These are phyloP conservation scores for Leccinum pellstonianum DNA, from an alignment of 768 basidiomycete genomes.

Conservation along the genomic window DNA sequence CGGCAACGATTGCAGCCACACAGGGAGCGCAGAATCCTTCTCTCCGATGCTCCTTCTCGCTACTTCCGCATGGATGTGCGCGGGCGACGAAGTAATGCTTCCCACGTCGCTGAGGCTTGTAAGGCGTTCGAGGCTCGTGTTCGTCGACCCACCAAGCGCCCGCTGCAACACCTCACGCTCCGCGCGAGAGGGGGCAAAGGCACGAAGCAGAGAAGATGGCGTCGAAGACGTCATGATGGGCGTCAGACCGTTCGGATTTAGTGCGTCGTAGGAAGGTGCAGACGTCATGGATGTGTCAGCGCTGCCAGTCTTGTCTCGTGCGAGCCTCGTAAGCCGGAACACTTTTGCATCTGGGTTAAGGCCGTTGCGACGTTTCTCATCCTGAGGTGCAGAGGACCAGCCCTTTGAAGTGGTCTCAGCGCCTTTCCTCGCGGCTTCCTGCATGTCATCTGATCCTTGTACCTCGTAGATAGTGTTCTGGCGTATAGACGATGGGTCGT, in stretches of 20 bases:
- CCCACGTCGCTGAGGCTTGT: slow-evolving; percentile 77
- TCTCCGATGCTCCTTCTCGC: slow-evolving; percentile 21
- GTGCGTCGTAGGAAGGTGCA: slow-evolving; percentile 44
- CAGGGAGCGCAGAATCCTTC: slow-evolving; percentile 44
- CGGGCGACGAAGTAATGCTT: slow-evolving; percentile 68
- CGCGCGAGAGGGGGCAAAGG: slow-evolving; percentile 85
- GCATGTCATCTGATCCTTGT: slow-evolving; percentile 16
- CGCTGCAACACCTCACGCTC: slow-evolving; percentile 84
- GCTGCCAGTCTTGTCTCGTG: slow-evolving; percentile 13
- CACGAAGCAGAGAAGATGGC: slow-evolving; percentile 59
- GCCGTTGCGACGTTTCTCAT: slow-evolving; percentile 57
- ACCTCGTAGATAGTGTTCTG: slow-evolving; percentile 36
- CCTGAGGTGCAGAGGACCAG: slow-evolving; percentile 46
- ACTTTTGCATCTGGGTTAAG: slow-evolving; percentile 87
- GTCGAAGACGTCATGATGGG: slow-evolving; percentile 41
- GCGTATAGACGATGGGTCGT: slow-evolving; percentile 27
- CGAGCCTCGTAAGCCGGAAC: slow-evolving; percentile 53
- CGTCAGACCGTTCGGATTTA: slow-evolving; percentile 60
- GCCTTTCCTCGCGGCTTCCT: slow-evolving; percentile 11
- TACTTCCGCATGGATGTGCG: slow-evolving; percentile 44
- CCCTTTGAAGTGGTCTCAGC: slow-evolving; percentile 38
- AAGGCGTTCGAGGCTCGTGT: slow-evolving; percentile 73
- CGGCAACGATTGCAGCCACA: slow-evolving; percentile 68
- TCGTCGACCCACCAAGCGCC: slow-evolving; percentile 70
- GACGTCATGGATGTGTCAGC: slow-evolving; percentile 13